Evolutionary conservation across 371 early-diverging fungal genomes (phyloP).

Genomic region (Mucor indicus): DNA sequence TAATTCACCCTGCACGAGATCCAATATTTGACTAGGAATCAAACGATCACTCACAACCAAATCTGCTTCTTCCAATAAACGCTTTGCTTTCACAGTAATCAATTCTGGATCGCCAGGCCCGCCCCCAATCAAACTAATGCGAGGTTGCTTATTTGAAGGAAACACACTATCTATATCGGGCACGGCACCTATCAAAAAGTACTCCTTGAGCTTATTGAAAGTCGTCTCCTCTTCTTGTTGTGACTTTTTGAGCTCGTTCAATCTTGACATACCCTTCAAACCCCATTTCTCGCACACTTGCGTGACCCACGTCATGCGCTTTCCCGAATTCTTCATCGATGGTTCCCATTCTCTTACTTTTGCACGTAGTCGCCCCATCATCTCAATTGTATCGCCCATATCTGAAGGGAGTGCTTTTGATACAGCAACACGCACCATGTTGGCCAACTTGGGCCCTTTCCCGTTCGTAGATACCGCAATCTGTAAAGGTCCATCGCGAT

Average conservation of each 20-base stretch:
- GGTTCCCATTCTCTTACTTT: constrained; percentile 71
- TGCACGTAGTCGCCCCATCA: constrained; percentile 67
- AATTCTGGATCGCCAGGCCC: constrained; percentile 86
- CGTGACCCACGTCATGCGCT: constrained; percentile 83
- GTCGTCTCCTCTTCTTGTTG: constrained; percentile 20
- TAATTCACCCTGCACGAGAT: constrained; percentile 58
- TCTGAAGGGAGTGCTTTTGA: constrained; percentile 63
- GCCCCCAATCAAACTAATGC: constrained; percentile 76
- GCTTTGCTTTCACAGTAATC: constrained; percentile 66
- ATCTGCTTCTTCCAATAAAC: constrained; percentile 67
- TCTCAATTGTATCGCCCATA: constrained; percentile 68
- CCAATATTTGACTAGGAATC: constrained; percentile 66
- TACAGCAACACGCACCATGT: constrained; percentile 69
- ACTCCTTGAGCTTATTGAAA: constrained; percentile 54
- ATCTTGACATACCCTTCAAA: constrained; percentile 27
- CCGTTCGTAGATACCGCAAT: constrained; percentile 91
- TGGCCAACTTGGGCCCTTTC: constrained; percentile 84
- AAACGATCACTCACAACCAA: constrained; percentile 81
- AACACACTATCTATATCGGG: constrained; percentile 26
- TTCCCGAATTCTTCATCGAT: constrained; percentile 56
- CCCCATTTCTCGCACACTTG: constrained; percentile 64
- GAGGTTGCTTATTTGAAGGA: constrained; percentile 21
- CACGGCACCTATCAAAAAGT: constrained; percentile 45
- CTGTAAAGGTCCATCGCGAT: constrained; percentile 81
- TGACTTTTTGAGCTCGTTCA: constrained; percentile 22